Conservation (phyloP, 352 stramenopile genomes). For the Thalassiosira mediterranea region DNA sequence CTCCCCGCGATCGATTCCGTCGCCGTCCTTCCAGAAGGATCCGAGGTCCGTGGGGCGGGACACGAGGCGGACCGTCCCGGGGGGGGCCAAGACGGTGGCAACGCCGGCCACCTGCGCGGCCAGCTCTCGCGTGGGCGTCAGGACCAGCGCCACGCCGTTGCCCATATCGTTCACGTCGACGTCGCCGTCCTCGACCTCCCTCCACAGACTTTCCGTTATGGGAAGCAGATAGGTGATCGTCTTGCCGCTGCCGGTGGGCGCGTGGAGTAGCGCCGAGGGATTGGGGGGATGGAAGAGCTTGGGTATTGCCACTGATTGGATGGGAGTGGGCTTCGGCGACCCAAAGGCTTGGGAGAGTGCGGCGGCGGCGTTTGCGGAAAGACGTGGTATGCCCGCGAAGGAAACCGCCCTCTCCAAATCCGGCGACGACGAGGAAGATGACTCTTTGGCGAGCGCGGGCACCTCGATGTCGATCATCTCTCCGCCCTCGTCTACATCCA, state of each 20-base stretch:
- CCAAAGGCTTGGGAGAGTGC: constrained; percentile 58
- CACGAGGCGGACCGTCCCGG: constrained; percentile 72
- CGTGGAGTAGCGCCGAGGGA: constrained; percentile 70
- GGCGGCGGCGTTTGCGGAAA: constrained; percentile 58
- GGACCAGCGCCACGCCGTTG: constrained; percentile 65
- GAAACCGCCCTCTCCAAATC: constrained; percentile 25
- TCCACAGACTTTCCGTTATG: constrained; percentile 80
- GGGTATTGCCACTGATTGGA: constrained; percentile 72
- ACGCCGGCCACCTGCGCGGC: constrained; percentile 80
- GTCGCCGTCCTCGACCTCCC: constrained; percentile 35
- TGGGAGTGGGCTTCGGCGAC: constrained; percentile 61
- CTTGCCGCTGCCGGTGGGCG: constrained; percentile 81
- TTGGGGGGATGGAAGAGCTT: constrained; percentile 35
- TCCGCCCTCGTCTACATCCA: constrained; percentile 19
- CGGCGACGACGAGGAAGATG: neutral
- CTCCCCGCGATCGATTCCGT: constrained; percentile 27
- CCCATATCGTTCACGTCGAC: constrained; percentile 32
- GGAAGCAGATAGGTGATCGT: constrained; percentile 80
- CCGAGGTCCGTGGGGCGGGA: constrained; percentile 71
- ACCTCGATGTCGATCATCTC: constrained; percentile 6
- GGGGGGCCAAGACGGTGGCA: constrained; percentile 70
- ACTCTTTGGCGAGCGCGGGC: neutral
- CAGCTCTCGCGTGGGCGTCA: constrained; percentile 77
- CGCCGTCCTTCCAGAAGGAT: constrained; percentile 45
- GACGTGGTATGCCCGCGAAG: constrained; percentile 63